A percentile compares a stretch with the other conserved stretches of the same genome.
phyloP scores from a whole-genome alignment of 352 stramenopile species.

The Globisporangium viniferum region DNA sequence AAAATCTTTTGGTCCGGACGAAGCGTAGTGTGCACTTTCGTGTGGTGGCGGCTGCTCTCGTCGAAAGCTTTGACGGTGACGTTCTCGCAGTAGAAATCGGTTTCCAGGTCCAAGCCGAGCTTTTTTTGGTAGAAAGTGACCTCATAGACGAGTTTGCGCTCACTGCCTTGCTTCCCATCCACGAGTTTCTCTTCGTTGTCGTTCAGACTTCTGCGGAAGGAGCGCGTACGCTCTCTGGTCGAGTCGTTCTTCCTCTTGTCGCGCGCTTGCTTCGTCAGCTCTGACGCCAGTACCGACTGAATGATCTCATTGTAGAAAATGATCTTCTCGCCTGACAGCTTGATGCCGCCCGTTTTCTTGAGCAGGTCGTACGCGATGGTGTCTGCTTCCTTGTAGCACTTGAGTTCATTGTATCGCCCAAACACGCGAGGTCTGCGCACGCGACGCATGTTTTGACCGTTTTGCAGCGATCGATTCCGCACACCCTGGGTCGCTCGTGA shows the following conservation, averaged over 20 bases:
- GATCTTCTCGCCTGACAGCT: constrained; percentile 79
- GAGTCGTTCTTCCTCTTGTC: constrained; percentile 61
- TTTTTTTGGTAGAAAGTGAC: constrained; percentile 82
- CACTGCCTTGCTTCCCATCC: constrained; percentile 21
- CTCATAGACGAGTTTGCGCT: constrained; percentile 73
- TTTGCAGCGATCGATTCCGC: constrained; percentile 76
- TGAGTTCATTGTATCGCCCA: constrained; percentile 87
- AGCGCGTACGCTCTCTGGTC: constrained; percentile 60
- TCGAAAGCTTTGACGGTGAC: constrained; percentile 83
- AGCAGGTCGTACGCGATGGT: constrained; percentile 84
- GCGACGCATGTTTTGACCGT: constrained; percentile 73
- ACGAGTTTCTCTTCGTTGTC: constrained; percentile 53
- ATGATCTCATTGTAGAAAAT: constrained; percentile 88
- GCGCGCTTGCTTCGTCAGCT: constrained; percentile 76
- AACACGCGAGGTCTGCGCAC: constrained; percentile 83
- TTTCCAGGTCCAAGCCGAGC: constrained; percentile 83
- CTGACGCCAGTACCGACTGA: constrained; percentile 64
- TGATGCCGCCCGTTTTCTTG: constrained; percentile 62
- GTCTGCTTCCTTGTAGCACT: constrained; percentile 87
- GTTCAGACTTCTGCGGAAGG: constrained; percentile 61
- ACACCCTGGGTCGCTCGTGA: constrained; percentile 84
- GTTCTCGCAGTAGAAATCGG: constrained; percentile 88
- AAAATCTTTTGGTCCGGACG: constrained; percentile 53
- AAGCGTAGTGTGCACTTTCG: constrained; percentile 60
- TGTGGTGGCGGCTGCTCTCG: constrained; percentile 39